These are phyloP conservation scores for Myxozyma neotropica DNA, from an alignment of 805 yeast genomes.

Conservation along the genomic window DNA sequence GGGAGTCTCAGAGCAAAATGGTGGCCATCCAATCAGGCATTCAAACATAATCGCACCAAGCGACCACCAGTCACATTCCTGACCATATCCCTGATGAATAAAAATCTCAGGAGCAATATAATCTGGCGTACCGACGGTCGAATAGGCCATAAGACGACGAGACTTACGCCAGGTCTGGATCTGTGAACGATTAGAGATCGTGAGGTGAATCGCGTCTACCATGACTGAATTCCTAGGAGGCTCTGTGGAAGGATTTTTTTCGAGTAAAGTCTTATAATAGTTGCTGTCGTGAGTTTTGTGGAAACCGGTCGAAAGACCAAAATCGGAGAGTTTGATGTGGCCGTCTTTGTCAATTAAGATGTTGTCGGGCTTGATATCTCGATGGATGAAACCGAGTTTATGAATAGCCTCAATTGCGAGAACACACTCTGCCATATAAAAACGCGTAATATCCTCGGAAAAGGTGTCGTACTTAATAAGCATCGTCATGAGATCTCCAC, in stretches of 20 bases:
- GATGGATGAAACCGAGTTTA: slow-evolving; percentile 87
- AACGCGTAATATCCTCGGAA: slow-evolving; percentile 84
- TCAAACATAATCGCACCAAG: slow-evolving; percentile 96
- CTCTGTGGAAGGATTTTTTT: slow-evolving; percentile 47
- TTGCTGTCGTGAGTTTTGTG: slow-evolving; percentile 91
- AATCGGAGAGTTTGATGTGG: slow-evolving; percentile 69
- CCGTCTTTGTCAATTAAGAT: slow-evolving; percentile 80
- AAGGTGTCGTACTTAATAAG: slow-evolving; percentile 91
- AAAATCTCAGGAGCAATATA: slow-evolving; percentile 95
- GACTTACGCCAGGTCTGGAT: slow-evolving; percentile 96
- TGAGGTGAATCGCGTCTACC: slow-evolving; percentile 92
- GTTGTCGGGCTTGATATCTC: slow-evolving; percentile 98
- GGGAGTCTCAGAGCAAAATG: slow-evolving; percentile 92
- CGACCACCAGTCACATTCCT: slow-evolving; percentile 98
- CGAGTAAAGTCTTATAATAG: slow-evolving; percentile 80
- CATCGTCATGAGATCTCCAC: slow-evolving; percentile 93
- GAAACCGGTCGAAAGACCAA: slow-evolving; percentile 86
- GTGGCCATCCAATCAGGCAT: slow-evolving; percentile 96
- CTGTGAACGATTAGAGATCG: slow-evolving; percentile 92
- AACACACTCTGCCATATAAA: slow-evolving; percentile 95
- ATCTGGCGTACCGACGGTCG: slow-evolving; percentile 96
- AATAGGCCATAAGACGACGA: slow-evolving; percentile 89
- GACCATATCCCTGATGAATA: slow-evolving; percentile 91
- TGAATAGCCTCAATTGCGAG: slow-evolving; percentile 93
- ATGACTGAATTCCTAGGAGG: slow-evolving; percentile 71